Conservation (phyloP, 2,329 filamentous ascomycete genomes). For the Fusarium guadeloupense region DNA sequence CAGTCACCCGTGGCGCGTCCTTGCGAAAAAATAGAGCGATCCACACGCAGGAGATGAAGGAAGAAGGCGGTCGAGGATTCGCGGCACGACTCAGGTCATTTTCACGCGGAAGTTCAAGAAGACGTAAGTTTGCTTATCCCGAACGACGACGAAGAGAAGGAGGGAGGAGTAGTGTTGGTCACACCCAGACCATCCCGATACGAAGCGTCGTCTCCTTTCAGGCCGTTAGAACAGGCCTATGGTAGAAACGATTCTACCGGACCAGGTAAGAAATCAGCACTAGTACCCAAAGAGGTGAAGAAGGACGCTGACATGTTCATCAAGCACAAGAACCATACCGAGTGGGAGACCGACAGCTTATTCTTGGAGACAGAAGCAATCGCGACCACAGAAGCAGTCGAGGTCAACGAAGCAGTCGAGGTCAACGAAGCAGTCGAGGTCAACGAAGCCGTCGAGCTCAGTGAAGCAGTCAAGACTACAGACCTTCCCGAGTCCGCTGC, state of each 20-base stretch:
- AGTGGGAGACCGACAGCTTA: too few relatives aligned
- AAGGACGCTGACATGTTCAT: background rate
- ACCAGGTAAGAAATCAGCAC: background rate
- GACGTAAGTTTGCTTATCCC: background rate
- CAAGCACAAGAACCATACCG: too few relatives aligned
- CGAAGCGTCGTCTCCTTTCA: background rate
- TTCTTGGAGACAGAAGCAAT: too few relatives aligned
- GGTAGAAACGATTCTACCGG: background rate
- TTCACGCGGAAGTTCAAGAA: background rate
- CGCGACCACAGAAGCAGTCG: too few relatives aligned
- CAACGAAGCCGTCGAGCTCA: too few relatives aligned
- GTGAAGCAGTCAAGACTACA: background rate
- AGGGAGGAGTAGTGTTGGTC: background rate
- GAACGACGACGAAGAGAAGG: background rate
- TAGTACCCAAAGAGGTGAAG: background rate
- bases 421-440: too few relatives aligned
- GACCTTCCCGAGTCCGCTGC: background rate
- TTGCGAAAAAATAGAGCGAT: background rate
- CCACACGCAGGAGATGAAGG: background rate
- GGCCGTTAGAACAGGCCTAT: background rate
- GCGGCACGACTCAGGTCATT: background rate
- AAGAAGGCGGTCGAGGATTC: background rate
- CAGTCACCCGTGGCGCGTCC: background rate
- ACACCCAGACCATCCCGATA: background rate
- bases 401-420: too few relatives aligned